Evolutionary conservation across 306 rosid genomes (phyloP).

Genomic region (Cucurbita ficifolia): DNA sequence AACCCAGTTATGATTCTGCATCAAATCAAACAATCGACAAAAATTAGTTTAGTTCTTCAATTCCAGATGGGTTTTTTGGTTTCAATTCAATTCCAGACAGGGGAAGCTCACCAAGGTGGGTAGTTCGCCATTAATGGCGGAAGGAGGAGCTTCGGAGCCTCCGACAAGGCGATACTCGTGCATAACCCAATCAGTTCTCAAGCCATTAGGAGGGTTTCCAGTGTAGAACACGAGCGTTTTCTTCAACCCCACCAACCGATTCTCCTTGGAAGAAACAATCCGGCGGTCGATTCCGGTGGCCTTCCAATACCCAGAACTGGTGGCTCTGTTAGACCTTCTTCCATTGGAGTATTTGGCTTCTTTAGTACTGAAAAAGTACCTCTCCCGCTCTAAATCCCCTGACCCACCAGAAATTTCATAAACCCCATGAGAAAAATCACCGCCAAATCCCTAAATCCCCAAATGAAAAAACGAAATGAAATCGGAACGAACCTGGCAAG

Average conservation of each 20-base stretch:
- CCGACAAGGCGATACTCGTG: constrained; percentile 4
- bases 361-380: constrained; percentile 59
- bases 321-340: constrained; percentile 53
- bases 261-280: background rate
- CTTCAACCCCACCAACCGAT: background rate
- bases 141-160: background rate
- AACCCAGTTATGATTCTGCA: background rate
- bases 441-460: background rate
- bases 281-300: constrained; percentile 41
- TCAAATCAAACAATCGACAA: background rate
- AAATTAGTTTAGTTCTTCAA: background rate
- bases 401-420: background rate
- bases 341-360: constrained; percentile 56
- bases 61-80: too few species aligned
- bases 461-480: too few species aligned
- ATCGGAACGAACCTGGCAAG: constrained; percentile 31
- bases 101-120: background rate
- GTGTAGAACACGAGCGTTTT: constrained; percentile 1
- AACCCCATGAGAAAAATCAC: background rate
- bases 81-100: background rate
- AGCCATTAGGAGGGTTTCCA: background rate
- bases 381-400: constrained; percentile 35
- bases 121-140: background rate
- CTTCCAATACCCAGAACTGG: constrained; percentile 67
- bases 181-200: constrained; percentile 7